A percentile compares a stretch with the other conserved stretches of the same genome.
Evolutionary conservation across 306 rosid species (phyloP).

Genomic region (Pyrus pyrifolia): DNA sequence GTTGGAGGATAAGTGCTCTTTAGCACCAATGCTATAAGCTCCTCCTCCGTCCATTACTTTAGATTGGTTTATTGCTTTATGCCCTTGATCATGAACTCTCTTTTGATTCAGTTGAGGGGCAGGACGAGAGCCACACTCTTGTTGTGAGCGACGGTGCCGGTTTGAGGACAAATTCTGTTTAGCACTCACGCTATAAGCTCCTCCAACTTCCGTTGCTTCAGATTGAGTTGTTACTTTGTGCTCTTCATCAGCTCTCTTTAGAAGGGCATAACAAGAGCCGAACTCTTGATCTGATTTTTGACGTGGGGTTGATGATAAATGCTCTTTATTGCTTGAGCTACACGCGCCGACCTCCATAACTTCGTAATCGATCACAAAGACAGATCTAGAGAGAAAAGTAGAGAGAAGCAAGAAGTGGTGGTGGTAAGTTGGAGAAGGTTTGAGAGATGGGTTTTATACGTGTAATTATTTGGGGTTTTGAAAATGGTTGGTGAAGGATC

Average conservation of each 20-base stretch:
- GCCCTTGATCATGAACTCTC: background rate
- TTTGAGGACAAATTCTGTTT: background rate
- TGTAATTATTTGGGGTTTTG: background rate
- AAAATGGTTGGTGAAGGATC: slow-evolving; percentile 27
- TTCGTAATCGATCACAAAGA: background rate
- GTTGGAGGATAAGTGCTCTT: background rate
- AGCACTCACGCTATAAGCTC: background rate
- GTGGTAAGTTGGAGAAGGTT: background rate
- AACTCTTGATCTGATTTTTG: background rate
- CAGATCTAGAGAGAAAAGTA: background rate
- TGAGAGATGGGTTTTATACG: background rate
- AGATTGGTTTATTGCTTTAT: background rate
- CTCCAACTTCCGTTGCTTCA: background rate
- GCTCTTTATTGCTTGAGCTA: background rate
- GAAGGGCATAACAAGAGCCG: background rate
- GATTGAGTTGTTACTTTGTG: background rate
- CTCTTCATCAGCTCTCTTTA: background rate
- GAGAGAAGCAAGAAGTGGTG: background rate
- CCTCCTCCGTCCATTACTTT: background rate
- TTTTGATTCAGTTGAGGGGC: background rate
- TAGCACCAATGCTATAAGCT: background rate
- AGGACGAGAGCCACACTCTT: background rate
- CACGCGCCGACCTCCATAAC: background rate
- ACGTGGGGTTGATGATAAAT: background rate
- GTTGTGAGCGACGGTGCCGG: background rate